phyloP scores from a whole-genome alignment of 495 filamentous ascomycete genomes.

The Daldinia grandis region DNA sequence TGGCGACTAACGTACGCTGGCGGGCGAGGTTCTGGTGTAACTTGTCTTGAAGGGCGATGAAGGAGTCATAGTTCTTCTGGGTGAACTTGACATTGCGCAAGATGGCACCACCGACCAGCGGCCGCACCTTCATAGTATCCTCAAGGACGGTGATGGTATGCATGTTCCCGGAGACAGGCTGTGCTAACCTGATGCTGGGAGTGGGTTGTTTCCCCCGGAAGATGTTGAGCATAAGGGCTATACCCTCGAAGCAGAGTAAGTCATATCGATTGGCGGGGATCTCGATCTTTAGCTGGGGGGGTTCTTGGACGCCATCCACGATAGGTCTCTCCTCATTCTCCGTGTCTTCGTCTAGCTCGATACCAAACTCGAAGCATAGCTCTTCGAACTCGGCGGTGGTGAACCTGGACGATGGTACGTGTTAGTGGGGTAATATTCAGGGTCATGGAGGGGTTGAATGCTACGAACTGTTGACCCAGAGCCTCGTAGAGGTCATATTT shows the following conservation, averaged over 20 bases:
- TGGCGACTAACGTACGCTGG: constrained; percentile 90
- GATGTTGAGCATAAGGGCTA: constrained; percentile 93
- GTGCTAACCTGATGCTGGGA: constrained; percentile 78
- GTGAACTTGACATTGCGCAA: constrained; percentile 92
- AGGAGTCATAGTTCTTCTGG: constrained; percentile 88
- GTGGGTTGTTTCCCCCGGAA: constrained; percentile 78
- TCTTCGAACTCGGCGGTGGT: constrained; percentile 95
- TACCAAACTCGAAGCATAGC: constrained; percentile 98
- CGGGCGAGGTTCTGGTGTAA: constrained; percentile 95
- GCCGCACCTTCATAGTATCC: constrained; percentile 82
- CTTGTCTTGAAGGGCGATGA: constrained; percentile 98
- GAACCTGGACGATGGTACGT: constrained; percentile 61
- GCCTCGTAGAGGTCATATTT: constrained; percentile 95
- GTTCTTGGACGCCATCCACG: constrained; percentile 80
- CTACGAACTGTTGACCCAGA: constrained; percentile 81
- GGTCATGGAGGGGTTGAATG: constrained; percentile 28
- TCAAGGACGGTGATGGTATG: constrained; percentile 81
- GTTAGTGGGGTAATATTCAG: constrained; percentile 32
- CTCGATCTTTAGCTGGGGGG: constrained; percentile 96
- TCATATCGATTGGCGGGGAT: constrained; percentile 99
- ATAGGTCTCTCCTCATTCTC: constrained; percentile 76
- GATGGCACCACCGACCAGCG: constrained; percentile 86
- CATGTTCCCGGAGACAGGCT: constrained; percentile 75
- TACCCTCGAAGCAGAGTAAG: constrained; percentile 97
- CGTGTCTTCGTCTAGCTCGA: constrained; percentile 97